Percentiles rank a stretch among this genome's conserved stretches.
These are phyloP conservation scores for Aspergillus phoenicis DNA, from an alignment of 2,329 filamentous ascomycete genomes.

Conservation along the genomic window DNA sequence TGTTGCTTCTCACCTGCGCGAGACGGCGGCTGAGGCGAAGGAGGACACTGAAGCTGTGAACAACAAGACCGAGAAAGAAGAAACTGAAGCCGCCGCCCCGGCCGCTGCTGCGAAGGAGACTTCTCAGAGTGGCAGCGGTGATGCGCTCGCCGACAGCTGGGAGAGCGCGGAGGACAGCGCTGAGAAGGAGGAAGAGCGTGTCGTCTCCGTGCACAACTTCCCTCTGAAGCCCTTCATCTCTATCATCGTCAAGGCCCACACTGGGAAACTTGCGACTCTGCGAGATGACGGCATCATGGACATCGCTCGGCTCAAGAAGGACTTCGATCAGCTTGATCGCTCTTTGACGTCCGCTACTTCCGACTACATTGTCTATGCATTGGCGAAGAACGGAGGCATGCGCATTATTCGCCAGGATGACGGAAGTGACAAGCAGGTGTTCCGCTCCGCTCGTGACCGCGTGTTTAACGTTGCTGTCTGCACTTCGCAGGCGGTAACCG, in stretches of 20 bases:
- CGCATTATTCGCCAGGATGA: conserved; percentile 93
- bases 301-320: conserved; percentile 92
- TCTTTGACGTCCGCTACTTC: conserved; percentile 87
- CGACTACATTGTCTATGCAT: conserved; percentile 90
- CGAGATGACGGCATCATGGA: conserved; percentile 83
- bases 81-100: conserved; percentile 44
- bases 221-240: conserved; percentile 96
- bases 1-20: conserved; percentile 34
- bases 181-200: conserved; percentile 66
- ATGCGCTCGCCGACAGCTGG: conserved; percentile 79
- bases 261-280: conserved; percentile 60
- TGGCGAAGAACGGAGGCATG: conserved; percentile 89
- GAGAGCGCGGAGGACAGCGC: conserved; percentile 75
- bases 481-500: conserved; percentile 57
- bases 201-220: conserved; percentile 88
- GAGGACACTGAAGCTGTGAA: conserved; percentile 56
- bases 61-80: conserved; percentile 58
- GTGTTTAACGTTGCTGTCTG: conserved; percentile 93
- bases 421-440: conserved; percentile 87
- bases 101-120: conserved; percentile 54
- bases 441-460: conserved; percentile 86
- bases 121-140: conserved; percentile 57
- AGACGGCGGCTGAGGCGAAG: conserved; percentile 49
- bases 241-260: conserved; percentile 64
- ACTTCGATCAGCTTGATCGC: conserved; percentile 95